Base-by-base conservation (phyloP, 2,329 filamentous ascomycete genomes). In the Arthrobotrys musiformis region DNA sequence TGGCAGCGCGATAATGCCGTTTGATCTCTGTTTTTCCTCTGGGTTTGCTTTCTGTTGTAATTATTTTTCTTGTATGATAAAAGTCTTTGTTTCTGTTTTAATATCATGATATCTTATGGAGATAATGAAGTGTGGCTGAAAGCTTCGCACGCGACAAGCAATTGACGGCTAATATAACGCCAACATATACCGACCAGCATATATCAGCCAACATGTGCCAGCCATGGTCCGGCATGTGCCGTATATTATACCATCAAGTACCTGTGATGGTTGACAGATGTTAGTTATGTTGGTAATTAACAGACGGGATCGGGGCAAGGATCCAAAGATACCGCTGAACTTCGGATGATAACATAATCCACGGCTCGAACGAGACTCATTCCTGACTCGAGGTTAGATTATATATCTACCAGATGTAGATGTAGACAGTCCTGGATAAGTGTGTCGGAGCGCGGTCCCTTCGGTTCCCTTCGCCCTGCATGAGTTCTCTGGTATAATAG, bases 61-160 rank as follows among this genome's bases (percentile, higher is more conserved):
- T 42, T n/a, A 13, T n/a, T n/a, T n/a, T n/a, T n/a, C n/a, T 11
- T 35, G 42, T 42, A 35, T 42, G 35, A 61, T n/a, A 61, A 19
- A 35, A 61, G 15, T 22, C 24, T n/a, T 7, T 15, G n/a, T 1
- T 42, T n/a, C 26, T 37, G 15, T 15, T n/a, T 30, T 61, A 9
- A 8, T 15, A 8, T 11, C 54, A 40, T 37, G 35, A 58, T 35
- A 24, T 37, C 30, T 58, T 58, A 37, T 58, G 15, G 30, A 9
- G 30, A 33, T 56, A 26, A n/a, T 60, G 4, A 11, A 3, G 54
- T 70, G 67, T 70, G 67, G 67, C 67, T 62, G 67, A 62, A 70
- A 70, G 24, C 42, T 70, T 60, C 24, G 28, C 33, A 8, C 4
- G 48, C 8, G 52, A 48, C 64, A 60, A 67, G 50, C 35, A 26